These are phyloP conservation scores for Planoprotostelium fungivorum DNA, from an alignment of 78 protist genomes.

Conservation along the genomic window DNA sequence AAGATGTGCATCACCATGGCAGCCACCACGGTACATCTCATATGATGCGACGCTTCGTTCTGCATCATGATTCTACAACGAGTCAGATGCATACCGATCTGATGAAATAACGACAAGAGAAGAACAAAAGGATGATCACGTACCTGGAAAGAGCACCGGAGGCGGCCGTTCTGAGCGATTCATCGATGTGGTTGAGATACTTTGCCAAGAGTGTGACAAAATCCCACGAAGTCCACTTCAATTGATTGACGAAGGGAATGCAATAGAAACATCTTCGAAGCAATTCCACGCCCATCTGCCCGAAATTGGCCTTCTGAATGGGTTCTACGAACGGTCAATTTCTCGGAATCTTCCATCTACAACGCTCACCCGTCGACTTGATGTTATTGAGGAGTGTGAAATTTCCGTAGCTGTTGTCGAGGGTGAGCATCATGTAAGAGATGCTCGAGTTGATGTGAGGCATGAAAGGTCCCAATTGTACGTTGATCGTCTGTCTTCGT, in stretches of 20 bases:
- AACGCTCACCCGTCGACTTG: background rate
- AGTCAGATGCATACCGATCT: conserved; percentile 30
- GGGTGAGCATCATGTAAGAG: background rate
- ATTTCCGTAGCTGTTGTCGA: background rate
- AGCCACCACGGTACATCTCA: conserved; percentile 7
- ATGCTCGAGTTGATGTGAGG: background rate
- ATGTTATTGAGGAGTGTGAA: background rate
- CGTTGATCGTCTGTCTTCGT: background rate
- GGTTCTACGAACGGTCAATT: background rate
- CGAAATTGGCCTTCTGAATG: background rate
- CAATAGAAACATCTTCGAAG: conserved; percentile 31
- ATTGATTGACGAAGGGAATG: conserved; percentile 49
- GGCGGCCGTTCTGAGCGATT: conserved; percentile 41
- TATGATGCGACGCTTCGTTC: conserved; percentile 13
- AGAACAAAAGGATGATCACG: background rate
- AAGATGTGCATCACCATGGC: conserved; percentile 14
- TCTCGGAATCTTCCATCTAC: background rate
- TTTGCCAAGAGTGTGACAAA: conserved; percentile 28
- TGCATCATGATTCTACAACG: conserved; percentile 26
- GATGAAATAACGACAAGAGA: conserved; percentile 14
- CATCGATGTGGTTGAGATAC: conserved; percentile 49
- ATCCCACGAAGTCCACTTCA: conserved; percentile 7
- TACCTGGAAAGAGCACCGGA: conserved; percentile 31
- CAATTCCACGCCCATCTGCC: conserved; percentile 16
- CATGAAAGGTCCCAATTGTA: background rate